Percentiles rank a stretch among this genome's conserved stretches.
Conservation (phyloP, 139 green algal species). For the Marvania coccoides region DNA sequence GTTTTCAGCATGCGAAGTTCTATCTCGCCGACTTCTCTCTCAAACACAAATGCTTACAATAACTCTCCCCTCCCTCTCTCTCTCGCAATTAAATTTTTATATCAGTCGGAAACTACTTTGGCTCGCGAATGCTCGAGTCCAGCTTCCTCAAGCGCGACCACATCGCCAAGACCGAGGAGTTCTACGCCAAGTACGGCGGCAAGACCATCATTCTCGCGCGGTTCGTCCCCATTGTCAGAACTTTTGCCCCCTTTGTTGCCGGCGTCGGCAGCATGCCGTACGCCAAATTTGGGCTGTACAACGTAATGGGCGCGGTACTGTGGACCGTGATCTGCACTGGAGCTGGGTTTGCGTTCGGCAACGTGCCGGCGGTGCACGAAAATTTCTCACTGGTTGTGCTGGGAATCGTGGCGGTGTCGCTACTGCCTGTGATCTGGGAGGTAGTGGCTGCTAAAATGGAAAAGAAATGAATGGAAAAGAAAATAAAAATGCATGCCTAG, state of each 20-base stretch:
- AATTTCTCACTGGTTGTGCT: conserved; percentile 88
- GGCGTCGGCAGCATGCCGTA: conserved; percentile 70
- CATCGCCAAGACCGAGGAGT: conserved; percentile 73
- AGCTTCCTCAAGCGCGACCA: conserved; percentile 55
- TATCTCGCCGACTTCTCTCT: no score
- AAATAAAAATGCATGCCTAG: not conserved
- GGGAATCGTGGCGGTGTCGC: conserved; percentile 70
- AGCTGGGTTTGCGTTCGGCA: conserved; percentile 80
- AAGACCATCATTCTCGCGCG: conserved; percentile 85
- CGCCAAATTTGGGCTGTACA: conserved; percentile 66
- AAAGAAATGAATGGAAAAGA: not conserved
- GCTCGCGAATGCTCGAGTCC: conserved; percentile 38
- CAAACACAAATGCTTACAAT: no score
- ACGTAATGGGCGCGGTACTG: conserved; percentile 74
- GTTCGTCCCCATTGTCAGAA: conserved; percentile 90
- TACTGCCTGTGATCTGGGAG: conserved; percentile 72
- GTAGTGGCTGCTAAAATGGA: conserved; percentile 32
- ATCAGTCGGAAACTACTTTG: conserved; percentile 22
- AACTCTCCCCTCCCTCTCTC: not conserved
- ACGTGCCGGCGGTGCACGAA: conserved; percentile 79
- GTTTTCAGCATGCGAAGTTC: no score
- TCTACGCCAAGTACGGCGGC: conserved; percentile 77
- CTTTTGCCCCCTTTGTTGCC: conserved; percentile 90
- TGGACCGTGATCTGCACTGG: conserved; percentile 70
- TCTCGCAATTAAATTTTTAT: no score